Evolutionary conservation across 2,329 filamentous ascomycete genomes (phyloP), one percentile per base, ranked within the genome.

Genomic region (Cordyceps cateniannulata): DNA sequence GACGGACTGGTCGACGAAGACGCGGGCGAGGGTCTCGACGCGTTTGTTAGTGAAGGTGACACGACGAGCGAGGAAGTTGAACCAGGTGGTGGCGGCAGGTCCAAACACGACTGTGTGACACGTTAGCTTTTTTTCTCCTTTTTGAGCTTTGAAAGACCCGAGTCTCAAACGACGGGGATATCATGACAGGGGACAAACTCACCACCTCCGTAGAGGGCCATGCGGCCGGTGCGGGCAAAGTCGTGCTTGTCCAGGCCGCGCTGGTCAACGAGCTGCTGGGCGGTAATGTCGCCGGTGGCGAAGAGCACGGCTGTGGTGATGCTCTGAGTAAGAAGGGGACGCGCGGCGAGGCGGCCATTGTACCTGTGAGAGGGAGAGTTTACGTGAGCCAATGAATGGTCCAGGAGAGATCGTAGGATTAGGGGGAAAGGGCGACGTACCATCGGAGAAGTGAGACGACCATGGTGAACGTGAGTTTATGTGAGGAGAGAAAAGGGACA

Each of bases 221-320:
- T 95, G 68, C 90, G 86, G 12, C 81, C 86, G 32, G 90, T 93
- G 58, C 90, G 84, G 29, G 78, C 77, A 42, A 85, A 67, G 69
- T 93, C 88, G 73, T 99, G 93, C 65, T 89, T 88, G 67, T 87
- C 77, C 27, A 89, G 66, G 20, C 92, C 93, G 69, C 83, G 87
- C 73, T 86, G 87, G 77, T 98, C 93, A 62, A 99, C 90, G 40
- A 85, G 81, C 77, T 98, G 93, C 76, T 99, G 95, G 42, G 95
- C 91, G 66, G 96, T 87, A 63, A 89, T 81, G 77, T 99, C 95
- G 69, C 95, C 95, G 16, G 92, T 90, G 62, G 89, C 93, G 73
- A 98, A 99, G 65, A 99, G 87, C 62, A 98, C 83, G 53, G 91
- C 89, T 44, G 93, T 97, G 61, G 92, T 96, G 68, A 96, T 78